Base-by-base conservation (phyloP, 2,329 filamentous ascomycete species). In the Cladophialophora psammophila region DNA sequence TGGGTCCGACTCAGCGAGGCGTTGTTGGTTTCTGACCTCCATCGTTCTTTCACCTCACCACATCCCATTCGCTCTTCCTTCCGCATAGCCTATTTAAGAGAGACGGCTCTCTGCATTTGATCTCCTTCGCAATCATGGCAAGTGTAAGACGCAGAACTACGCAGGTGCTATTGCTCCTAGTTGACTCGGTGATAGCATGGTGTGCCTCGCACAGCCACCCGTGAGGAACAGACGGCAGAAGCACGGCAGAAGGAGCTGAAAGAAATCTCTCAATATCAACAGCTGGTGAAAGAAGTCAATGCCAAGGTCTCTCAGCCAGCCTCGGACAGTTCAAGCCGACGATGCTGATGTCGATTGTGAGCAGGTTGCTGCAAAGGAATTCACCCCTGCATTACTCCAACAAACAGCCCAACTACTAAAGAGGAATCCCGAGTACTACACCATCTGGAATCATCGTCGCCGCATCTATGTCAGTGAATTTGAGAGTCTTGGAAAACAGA, bases 221-320 rank as follows among this genome's bases (percentile, higher is more conserved):
- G 80, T 63, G 79, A 82, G 68, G 83, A 85, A 74, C 85, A 86
- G 72, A 91, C 90, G 73, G 88, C 91, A 74, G 88, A 92, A 76
- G 87, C 91, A 76, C 86, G 87, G 65, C 84, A 88, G 72, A 87
- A 89, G 77, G 92, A 96, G 78, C 84, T 88, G 64, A 86, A 88
- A 72, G 91, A 91, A 78, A 96, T 97, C 74, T 81, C 84, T 65
- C 86, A 88, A 70, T 97, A 97, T 79, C 89, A 87, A 72, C 80
- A 85, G 10, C 82, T 97, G 52, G 91, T 94, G 70, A 82, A 86
- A 61, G 80, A 87, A 62, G 87, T 96, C 42, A 87, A 88, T 63
- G 75, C 82, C n/a, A 88, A 89, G 81, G 90, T 92, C 75, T 50
- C 45, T 50, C 18, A 20, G 31, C 31, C 58, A 50, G 32, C 32